Percentiles rank a stretch among this genome's conserved stretches.
These are phyloP conservation scores for Hyaloscypha hepaticicola DNA, from an alignment of 495 filamentous ascomycete genomes.

Conservation along the genomic window DNA sequence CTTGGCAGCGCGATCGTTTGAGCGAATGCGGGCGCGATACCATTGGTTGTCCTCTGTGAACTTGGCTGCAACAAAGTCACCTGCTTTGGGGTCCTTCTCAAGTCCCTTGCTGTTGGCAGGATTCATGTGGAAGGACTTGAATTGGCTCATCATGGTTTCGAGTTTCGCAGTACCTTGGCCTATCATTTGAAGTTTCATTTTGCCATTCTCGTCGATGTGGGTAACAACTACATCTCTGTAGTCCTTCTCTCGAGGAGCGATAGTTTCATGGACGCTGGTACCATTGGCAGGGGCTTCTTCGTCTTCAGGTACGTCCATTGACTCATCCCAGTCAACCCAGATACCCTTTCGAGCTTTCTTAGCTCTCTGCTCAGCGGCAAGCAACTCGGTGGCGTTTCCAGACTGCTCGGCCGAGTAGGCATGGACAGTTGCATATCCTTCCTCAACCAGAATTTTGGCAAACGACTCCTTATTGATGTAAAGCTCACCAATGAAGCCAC, in stretches of 20 bases:
- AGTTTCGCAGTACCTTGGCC: conserved; percentile 79
- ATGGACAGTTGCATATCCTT: conserved; percentile 89
- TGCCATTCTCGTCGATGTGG: conserved; percentile 73
- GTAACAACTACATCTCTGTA: conserved; percentile 93
- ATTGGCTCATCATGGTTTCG: conserved; percentile 80
- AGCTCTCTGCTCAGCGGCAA: conserved; percentile 82
- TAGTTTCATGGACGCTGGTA: conserved; percentile 44
- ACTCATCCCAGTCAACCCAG: conserved; percentile 94
- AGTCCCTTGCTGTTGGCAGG: conserved; percentile 68
- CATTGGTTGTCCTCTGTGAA: conserved; percentile 86
- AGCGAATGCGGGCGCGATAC: conserved; percentile 89
- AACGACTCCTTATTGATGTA: conserved; percentile 96
- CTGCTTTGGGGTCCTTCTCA: conserved; percentile 78
- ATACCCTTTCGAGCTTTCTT: conserved; percentile 84
- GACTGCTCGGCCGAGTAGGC: conserved; percentile 94
- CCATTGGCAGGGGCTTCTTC: conserved; percentile 47
- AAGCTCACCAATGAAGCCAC: conserved; percentile 94
- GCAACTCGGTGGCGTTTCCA: conserved; percentile 81
- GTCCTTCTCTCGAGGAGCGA: conserved; percentile 65
- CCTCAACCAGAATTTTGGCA: conserved; percentile 89
- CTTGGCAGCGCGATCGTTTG: conserved; percentile 88
- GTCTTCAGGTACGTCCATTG: conserved; percentile 62
- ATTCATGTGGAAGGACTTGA: conserved; percentile 82
- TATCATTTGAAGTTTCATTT: conserved; percentile 84
- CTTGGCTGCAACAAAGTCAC: conserved; percentile 84